Percentiles rank a stretch among this genome's conserved stretches.
phyloP scores from a whole-genome alignment of 2,329 filamentous ascomycete species.

The Colletotrichum eremochloae region DNA sequence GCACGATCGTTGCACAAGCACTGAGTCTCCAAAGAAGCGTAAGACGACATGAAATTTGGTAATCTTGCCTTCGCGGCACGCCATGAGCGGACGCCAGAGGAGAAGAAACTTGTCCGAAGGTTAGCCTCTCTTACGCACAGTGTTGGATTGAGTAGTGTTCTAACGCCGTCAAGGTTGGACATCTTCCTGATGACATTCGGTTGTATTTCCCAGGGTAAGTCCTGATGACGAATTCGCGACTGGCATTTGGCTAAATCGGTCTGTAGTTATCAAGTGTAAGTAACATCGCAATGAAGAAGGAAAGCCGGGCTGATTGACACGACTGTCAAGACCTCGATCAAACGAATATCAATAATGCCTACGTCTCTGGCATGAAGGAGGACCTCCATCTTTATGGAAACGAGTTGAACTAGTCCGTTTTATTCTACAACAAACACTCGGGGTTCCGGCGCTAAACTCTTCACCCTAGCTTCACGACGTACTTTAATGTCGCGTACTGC shows the following conservation, averaged over 20 bases:
- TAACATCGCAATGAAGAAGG: background rate
- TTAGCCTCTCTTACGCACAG: background rate
- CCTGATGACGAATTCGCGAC: background rate
- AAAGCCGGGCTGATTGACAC: background rate
- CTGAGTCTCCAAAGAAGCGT: background rate
- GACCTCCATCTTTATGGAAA: conserved; percentile 62
- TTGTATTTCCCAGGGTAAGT: conserved; percentile 42
- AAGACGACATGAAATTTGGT: conserved; percentile 26
- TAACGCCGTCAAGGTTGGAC: conserved; percentile 24
- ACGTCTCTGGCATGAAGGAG: conserved; percentile 62
- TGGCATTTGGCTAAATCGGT: conserved; percentile 12
- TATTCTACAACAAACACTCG: background rate
- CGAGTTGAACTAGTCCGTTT: conserved; percentile 48
- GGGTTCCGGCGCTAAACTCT: background rate
- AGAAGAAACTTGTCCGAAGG: conserved; percentile 29
- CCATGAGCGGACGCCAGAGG: conserved; percentile 39
- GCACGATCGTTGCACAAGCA: background rate
- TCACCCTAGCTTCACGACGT: conserved; percentile 41
- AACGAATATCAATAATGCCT: conserved; percentile 59
- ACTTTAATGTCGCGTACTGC: conserved; percentile 46
- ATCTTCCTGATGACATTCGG: conserved; percentile 44
- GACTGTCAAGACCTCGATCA: conserved; percentile 49
- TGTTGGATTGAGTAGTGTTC: no score
- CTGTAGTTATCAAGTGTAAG: conserved; percentile 43
- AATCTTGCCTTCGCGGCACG: conserved; percentile 38